phyloP scores from a whole-genome alignment of 2,329 filamentous ascomycete species.

The Neophaeococcomyces mojaviensis region DNA sequence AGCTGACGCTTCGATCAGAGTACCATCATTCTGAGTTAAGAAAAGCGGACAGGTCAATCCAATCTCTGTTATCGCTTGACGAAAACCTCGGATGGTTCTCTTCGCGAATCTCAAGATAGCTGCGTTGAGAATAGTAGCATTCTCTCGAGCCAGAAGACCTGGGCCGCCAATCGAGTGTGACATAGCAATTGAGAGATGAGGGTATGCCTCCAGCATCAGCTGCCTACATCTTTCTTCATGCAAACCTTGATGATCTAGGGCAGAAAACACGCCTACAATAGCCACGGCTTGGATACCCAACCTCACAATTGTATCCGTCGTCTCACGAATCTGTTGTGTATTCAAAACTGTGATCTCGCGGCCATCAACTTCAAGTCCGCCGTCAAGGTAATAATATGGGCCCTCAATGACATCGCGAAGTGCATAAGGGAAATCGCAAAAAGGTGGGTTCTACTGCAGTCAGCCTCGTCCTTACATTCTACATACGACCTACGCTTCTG shows the following conservation, averaged over 20 bases:
- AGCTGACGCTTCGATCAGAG: constrained; percentile 46
- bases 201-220: constrained; percentile 32
- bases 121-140: constrained; percentile 58
- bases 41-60: constrained; percentile 49
- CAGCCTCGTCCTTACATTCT: constrained; percentile 3
- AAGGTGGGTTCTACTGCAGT: constrained; percentile 33
- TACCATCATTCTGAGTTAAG: constrained; percentile 59
- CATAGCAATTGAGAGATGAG: constrained; percentile 34
- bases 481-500: constrained; percentile 24
- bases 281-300: constrained; percentile 34
- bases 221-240: constrained; percentile 36
- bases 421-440: constrained; percentile 39
- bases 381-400: constrained; percentile 36
- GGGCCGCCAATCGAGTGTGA: constrained; percentile 39
- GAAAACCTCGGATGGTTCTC: constrained; percentile 50
- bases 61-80: constrained; percentile 44
- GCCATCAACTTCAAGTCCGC: constrained; percentile 44
- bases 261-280: constrained; percentile 41
- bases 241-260: constrained; percentile 35
- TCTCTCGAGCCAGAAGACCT: constrained; percentile 52
- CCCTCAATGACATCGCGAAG: constrained; percentile 37
- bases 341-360: constrained; percentile 36
- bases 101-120: constrained; percentile 53
- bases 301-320: constrained; percentile 29
- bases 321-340: constrained; percentile 31